phyloP scores from a whole-genome alignment of 2,329 filamentous ascomycete genomes.

The Exophiala oligosperma region DNA sequence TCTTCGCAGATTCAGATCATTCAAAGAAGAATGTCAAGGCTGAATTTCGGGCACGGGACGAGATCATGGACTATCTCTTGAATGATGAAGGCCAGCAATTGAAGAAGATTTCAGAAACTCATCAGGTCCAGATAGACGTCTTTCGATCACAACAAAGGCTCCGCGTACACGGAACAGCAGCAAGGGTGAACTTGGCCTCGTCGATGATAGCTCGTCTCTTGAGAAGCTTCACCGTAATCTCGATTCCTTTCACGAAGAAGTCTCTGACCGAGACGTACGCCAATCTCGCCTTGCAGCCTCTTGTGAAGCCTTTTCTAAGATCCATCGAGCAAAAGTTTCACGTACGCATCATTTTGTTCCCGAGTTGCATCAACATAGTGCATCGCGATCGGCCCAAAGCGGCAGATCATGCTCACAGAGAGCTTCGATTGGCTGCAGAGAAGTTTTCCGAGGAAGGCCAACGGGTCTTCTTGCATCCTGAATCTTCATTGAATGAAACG shows the following conservation, averaged over 20 bases:
- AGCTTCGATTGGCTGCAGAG: constrained; percentile 15
- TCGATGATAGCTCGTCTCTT: not conserved
- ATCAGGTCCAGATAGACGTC: constrained; percentile 14
- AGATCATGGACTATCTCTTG: constrained; percentile 13
- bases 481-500: not conserved
- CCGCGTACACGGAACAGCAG: constrained; percentile 1
- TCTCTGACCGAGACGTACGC: not conserved
- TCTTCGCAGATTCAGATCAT: not conserved
- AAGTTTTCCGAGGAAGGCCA: not conserved
- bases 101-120: constrained; percentile 16
- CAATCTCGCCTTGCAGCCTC: constrained; percentile 5
- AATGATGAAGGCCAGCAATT: constrained; percentile 11
- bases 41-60: not conserved
- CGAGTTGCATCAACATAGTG: constrained; percentile 8
- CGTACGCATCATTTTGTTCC: constrained; percentile 9
- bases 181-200: constrained; percentile 4
- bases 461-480: constrained; percentile 4
- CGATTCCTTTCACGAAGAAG: constrained; percentile 2
- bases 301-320: constrained; percentile 10
- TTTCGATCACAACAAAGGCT: constrained; percentile 8
- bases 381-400: constrained; percentile 1
- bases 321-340: constrained; percentile 16
- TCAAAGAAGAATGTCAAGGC: not conserved
- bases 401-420: constrained; percentile 18
- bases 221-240: constrained; percentile 3